Evolutionary conservation across 2,329 filamentous ascomycete species (phyloP).

Genomic region (Trichophyton mentagrophytes): DNA sequence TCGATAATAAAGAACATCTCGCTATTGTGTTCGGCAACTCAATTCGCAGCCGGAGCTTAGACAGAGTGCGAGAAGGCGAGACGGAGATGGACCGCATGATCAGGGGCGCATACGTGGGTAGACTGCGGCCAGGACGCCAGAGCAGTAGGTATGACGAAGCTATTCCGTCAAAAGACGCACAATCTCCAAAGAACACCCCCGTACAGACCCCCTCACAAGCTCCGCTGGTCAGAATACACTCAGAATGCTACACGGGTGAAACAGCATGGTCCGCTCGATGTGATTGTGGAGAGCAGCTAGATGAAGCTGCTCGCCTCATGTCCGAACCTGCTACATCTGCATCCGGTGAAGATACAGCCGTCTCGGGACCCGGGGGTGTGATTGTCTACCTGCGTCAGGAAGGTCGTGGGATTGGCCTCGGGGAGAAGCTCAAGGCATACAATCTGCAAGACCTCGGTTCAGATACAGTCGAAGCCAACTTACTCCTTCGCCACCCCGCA

Average conservation of each 20-base stretch:
- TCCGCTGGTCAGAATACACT: slow-evolving; percentile 87
- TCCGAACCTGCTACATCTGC: slow-evolving; percentile 19
- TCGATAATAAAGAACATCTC: slow-evolving; percentile 89
- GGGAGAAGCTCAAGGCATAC: slow-evolving; percentile 95
- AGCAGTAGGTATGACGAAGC: slow-evolving; percentile 52
- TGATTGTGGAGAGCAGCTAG: slow-evolving; percentile 94
- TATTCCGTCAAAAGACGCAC: not conserved
- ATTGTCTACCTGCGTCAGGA: slow-evolving; percentile 95
- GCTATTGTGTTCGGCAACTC: slow-evolving; percentile 89
- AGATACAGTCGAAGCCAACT: slow-evolving; percentile 95
- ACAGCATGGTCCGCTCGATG: slow-evolving; percentile 96
- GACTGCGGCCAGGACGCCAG: slow-evolving; percentile 71
- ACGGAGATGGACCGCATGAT: slow-evolving; percentile 62
- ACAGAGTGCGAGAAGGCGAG: slow-evolving; percentile 34
- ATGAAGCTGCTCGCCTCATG: slow-evolving; percentile 93
- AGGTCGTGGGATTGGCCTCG: slow-evolving; percentile 84
- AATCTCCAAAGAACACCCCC: too few relatives aligned
- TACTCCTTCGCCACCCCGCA: slow-evolving; percentile 79
- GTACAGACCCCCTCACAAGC: slow-evolving; percentile 20
- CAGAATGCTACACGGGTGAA: slow-evolving; percentile 96
- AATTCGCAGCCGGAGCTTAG: slow-evolving; percentile 58
- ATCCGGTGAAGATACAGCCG: slow-evolving; percentile 33
- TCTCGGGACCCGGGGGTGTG: slow-evolving; percentile 53
- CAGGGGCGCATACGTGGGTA: slow-evolving; percentile 79
- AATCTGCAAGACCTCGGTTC: slow-evolving; percentile 92